A percentile compares a stretch with the other conserved stretches of the same genome.
phyloP scores from a whole-genome alignment of 106 monocot genomes.

The Posidonia australis region DNA sequence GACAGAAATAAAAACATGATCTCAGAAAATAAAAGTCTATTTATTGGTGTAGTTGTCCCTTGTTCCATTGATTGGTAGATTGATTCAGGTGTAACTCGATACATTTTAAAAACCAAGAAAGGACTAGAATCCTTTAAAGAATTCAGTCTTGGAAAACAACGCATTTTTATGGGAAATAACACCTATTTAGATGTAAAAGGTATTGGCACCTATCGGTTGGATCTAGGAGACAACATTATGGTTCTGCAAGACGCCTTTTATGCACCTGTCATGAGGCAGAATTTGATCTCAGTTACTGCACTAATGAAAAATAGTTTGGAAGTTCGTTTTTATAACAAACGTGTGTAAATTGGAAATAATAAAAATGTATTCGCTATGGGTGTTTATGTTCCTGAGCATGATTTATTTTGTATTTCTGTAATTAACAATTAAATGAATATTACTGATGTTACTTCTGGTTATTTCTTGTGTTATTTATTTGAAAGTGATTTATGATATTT shows the following conservation, averaged over 20 bases:
- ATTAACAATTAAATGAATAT: conserved; percentile 1
- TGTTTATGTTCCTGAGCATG: background rate
- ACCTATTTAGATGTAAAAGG: conserved; percentile 4
- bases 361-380: background rate
- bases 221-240: background rate
- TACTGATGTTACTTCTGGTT: background rate
- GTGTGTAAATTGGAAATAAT: background rate
- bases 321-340: background rate
- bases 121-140: background rate
- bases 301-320: background rate
- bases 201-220: background rate
- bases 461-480: background rate
- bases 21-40: no score
- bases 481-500: conserved; percentile 1
- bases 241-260: background rate
- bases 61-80: background rate
- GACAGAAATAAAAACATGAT: no score
- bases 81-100: background rate
- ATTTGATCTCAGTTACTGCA: conserved; percentile 1
- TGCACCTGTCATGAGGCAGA: background rate
- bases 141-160: background rate
- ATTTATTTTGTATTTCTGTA: background rate
- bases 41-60: background rate
- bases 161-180: conserved; percentile 4
- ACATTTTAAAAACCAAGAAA: background rate